Evolutionary conservation across 768 basidiomycete species (phyloP), one percentile per base, ranked within the genome.

Genomic region (Ephemerocybe angulata): DNA sequence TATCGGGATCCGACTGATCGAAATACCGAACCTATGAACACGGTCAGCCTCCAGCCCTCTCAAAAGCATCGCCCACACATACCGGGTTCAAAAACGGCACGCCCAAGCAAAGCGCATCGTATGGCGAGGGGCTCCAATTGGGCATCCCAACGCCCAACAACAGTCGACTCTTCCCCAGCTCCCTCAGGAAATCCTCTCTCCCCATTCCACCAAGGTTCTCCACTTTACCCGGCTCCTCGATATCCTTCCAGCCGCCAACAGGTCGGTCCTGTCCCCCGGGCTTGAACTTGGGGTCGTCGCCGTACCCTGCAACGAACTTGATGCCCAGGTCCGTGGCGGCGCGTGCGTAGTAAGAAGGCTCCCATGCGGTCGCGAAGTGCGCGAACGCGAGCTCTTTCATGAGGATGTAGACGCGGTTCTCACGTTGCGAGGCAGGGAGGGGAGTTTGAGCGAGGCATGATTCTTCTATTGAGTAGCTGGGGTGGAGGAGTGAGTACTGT

Each of bases 61-160:
- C 15, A 19, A n/a, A n/a, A n/a, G n/a, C n/a, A n/a, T n/a, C n/a
- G n/a, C n/a, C n/a, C n/a, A n/a, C 4, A 55, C 59, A 24, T 22
- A 72, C 65, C 1, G 72, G 73, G 54, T 74, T 72, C n/a, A 74
- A 60, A 54, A 73, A 73, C 10, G 72, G 70, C 3, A 74, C 69
- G 2, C 70, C 73, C 21, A 67, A 58, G 53, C 73, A 74, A 4
- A 74, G 56, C n/a, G 69, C 67, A 37, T 71, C 66, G 38, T 70
- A 71, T 0, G 71, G 71, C 2, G 63, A 63, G 12, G 68, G 68
- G 50, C 66, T 69, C 64, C 61, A 64, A 52, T 47, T 58, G 4
- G 65, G 68, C 28, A 54, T 58, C 8, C 64, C 65, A 31, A 70
- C 61, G 21, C 68, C 70, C 50, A 70, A 54, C 59, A 70, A 62